A percentile compares a stretch with the other conserved stretches of the same genome.
phyloP scores from a whole-genome alignment of 306 rosid genomes.

The Medicago arabica region DNA sequence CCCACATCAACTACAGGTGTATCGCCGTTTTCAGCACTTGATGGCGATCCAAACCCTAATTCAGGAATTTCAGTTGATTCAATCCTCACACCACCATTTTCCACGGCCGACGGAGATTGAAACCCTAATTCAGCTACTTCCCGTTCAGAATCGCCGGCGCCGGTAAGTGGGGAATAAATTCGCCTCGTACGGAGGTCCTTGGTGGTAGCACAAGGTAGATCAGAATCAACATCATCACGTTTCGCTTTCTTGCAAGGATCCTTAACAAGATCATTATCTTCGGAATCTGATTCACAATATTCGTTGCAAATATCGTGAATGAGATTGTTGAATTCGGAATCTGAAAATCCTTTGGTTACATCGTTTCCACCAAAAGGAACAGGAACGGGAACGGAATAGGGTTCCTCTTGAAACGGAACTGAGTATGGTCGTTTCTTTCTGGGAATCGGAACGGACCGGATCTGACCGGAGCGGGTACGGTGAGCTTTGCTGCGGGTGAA shows the following conservation, averaged over 20 bases:
- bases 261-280: neutral
- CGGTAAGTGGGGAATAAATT: slow-evolving; percentile 59
- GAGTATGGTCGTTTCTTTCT: neutral
- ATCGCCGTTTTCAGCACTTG: neutral
- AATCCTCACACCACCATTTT: neutral
- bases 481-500: slow-evolving; percentile 47
- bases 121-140: neutral
- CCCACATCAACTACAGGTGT: neutral
- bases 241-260: slow-evolving; percentile 38
- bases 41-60: slow-evolving; percentile 22
- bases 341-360: slow-evolving; percentile 3
- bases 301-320: slow-evolving; percentile 33
- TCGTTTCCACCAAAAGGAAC: neutral
- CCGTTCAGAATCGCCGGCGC: neutral
- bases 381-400: neutral
- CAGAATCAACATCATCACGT: slow-evolving; percentile 11
- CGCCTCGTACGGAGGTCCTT: slow-evolving; percentile 80
- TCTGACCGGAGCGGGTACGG: slow-evolving; percentile 40
- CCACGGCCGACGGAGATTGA: neutral
- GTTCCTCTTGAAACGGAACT: neutral
- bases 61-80: slow-evolving; percentile 11
- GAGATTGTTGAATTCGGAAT: slow-evolving; percentile 15
- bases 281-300: slow-evolving; percentile 15
- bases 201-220: slow-evolving; percentile 16
- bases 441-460: slow-evolving; percentile 24